Base-by-base conservation (phyloP, 139 green algal species). In the Tetratostichococcus sp. region DNA sequence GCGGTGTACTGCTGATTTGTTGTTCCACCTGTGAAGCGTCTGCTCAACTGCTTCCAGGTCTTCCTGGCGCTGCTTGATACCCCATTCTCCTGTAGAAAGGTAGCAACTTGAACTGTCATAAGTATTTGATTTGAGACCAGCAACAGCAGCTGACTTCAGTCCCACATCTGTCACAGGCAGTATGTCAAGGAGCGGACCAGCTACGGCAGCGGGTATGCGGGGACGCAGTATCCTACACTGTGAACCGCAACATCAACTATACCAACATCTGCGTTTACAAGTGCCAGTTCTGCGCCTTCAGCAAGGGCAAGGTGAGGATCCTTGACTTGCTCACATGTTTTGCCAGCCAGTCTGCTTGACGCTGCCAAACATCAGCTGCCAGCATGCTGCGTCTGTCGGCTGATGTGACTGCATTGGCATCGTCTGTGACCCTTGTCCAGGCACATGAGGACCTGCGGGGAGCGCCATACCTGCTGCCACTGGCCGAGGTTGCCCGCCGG, bases 201-300 rank as follows among this genome's bases (percentile, higher is more conserved):
- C 65, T 70, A 23, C 50, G 50, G 50, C 50, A 26, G 2, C 28
- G 16, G 1, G 19, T 70, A 6, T 11, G 35, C 16, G 65, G 65
- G n/a, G 19, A 70, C 28, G 32, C n/a, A 2, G 90, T 93, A 16
- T 87, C 80, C 0, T 96, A 91, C 75, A 89, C 93, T 0, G 86
- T 94, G 26, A 89, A 87, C 71, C 69, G 91, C 28, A 97, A 97
- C 88, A 97, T 97, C 77, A 97, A 97, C 83, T 97, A 97, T 88
- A 97, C 92, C 30, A 95, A 95, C 33, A 72, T 86, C 11, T 86
- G 82, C 69, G 70, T 65, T 6, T 88, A 75, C 57, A 78, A 69
- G 50, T 95, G 90, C 80, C 67, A 50, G 30, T 96, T 96, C 80
- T 96, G 91, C 70, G 91, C 90, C 0, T 96, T 96, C 79, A 85